Conservation (phyloP, 192 early-diverging fungal species). For the Podila epigama region DNA sequence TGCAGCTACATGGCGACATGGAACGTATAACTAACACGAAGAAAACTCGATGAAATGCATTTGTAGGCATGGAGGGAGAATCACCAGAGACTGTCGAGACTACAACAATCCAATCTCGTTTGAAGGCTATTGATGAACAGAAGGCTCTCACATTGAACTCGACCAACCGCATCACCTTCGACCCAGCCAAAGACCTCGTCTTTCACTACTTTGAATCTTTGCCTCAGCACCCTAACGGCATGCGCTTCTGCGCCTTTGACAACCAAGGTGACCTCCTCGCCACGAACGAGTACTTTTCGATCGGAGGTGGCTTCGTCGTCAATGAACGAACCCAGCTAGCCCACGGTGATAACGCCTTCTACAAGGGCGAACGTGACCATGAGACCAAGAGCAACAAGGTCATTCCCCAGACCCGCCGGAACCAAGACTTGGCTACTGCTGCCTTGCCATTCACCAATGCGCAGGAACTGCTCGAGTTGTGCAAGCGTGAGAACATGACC, state of each 20-base stretch:
- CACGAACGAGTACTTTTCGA: constrained; percentile 96
- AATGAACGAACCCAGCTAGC: constrained; percentile 86
- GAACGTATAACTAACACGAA: not conserved
- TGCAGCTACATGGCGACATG: not conserved
- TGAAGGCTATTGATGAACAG: constrained; percentile 78
- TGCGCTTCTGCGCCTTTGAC: constrained; percentile 92
- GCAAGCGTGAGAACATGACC: constrained; percentile 80
- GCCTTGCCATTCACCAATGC: constrained; percentile 87
- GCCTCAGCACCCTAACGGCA: constrained; percentile 95
- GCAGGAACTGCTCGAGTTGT: constrained; percentile 79
- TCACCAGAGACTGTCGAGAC: constrained; percentile 86
- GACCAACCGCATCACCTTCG: constrained; percentile 80
- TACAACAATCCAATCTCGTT: constrained; percentile 74
- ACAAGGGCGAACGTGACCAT: constrained; percentile 52
- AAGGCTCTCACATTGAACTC: constrained; percentile 77
- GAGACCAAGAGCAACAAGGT: constrained; percentile 42
- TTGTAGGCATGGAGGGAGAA: constrained; percentile 85
- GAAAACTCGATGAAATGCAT: constrained; percentile 50
- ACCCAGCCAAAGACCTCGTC: constrained; percentile 83
- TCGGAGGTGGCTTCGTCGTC: constrained; percentile 96
- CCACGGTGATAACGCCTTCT: constrained; percentile 66
- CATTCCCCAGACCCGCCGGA: constrained; percentile 59
- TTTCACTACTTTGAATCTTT: constrained; percentile 88
- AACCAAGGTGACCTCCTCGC: constrained; percentile 78
- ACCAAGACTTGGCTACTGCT: constrained; percentile 78